phyloP scores from a whole-genome alignment of 2,329 filamentous ascomycete species.

The Pseudomassariella vexata region DNA sequence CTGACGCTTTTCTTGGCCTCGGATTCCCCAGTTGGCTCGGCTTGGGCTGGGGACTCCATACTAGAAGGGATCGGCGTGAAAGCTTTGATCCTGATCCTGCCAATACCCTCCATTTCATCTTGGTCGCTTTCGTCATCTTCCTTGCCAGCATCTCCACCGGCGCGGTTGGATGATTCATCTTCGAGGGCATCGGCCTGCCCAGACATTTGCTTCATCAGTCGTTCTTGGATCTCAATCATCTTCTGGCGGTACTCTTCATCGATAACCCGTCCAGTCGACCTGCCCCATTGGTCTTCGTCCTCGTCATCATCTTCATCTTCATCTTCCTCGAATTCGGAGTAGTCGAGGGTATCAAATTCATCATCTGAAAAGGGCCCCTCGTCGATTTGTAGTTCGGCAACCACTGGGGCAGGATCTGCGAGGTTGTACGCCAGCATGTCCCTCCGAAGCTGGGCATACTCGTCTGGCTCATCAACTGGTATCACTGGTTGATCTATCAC shows the following conservation, averaged over 20 bases:
- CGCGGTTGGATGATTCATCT: conserved; percentile 49
- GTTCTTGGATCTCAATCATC: conserved; percentile 82
- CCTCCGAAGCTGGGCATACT: conserved; percentile 73
- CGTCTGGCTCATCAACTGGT: conserved; percentile 68
- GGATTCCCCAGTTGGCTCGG: conserved; percentile 11
- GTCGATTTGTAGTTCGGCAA: conserved; percentile 84
- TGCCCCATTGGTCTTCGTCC: conserved; percentile 67
- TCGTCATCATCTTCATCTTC: conserved; percentile 47
- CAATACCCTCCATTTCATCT: conserved; percentile 30
- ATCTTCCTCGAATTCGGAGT: conserved; percentile 51
- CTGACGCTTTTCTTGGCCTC: conserved; percentile 21
- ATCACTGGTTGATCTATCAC: conserved; percentile 49
- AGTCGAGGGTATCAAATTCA: conserved; percentile 42
- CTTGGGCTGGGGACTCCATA: conserved; percentile 10
- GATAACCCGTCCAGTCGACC: conserved; percentile 61
- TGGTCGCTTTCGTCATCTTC: conserved; percentile 32
- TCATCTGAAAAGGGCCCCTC: conserved; percentile 54
- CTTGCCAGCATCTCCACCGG: too few relatives aligned
- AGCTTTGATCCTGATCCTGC: conserved; percentile 28
- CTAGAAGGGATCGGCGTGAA: too few relatives aligned
- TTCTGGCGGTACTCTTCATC: conserved; percentile 69
- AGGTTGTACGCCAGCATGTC: conserved; percentile 91
- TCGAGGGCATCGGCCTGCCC: too few relatives aligned
- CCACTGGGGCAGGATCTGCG: conserved; percentile 83
- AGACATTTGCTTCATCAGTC: conserved; percentile 37